A percentile compares a stretch with the other conserved stretches of the same genome.
phyloP scores from a whole-genome alignment of 371 early-diverging fungal genomes.

The Mortierella sp. region DNA sequence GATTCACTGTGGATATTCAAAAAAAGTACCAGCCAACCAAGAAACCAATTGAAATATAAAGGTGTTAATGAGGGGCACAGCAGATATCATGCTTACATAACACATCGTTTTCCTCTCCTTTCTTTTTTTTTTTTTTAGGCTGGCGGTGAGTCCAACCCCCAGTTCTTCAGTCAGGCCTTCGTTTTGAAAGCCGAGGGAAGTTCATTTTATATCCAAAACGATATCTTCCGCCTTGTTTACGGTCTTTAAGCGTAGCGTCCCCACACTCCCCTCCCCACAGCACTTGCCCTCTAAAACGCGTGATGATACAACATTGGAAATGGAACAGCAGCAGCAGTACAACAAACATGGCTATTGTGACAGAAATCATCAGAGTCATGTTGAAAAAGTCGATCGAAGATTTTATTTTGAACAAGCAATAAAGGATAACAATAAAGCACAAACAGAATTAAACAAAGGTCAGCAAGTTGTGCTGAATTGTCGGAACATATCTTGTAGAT shows the following conservation, averaged over 20 bases:
- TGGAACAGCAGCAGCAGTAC: too few relatives aligned
- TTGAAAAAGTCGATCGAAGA: too few relatives aligned
- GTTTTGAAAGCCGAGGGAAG: constrained; percentile 74
- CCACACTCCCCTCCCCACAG: neutral
- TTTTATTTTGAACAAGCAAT: too few relatives aligned
- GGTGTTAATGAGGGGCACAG: constrained; percentile 55
- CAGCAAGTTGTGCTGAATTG: too few relatives aligned
- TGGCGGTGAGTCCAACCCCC: constrained; percentile 83
- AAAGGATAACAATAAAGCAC: neutral
- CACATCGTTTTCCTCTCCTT: constrained; percentile 4
- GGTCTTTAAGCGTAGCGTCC: constrained; percentile 18
- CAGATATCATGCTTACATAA: constrained; percentile 70
- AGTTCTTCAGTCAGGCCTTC: constrained; percentile 89
- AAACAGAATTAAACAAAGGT: neutral
- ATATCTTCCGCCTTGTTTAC: constrained; percentile 85
- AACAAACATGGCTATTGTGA: too few relatives aligned
- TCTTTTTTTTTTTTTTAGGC: constrained; percentile 60
- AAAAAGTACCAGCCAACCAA: too few relatives aligned
- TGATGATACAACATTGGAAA: too few relatives aligned
- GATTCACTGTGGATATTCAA: neutral
- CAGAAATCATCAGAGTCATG: too few relatives aligned
- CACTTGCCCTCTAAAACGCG: too few relatives aligned
- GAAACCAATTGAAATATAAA: too few relatives aligned
- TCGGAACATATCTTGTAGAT: too few relatives aligned
- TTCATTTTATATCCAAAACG: constrained; percentile 80